Conservation (phyloP, 257 asterid species). For the Solanum infundibuliforme region DNA sequence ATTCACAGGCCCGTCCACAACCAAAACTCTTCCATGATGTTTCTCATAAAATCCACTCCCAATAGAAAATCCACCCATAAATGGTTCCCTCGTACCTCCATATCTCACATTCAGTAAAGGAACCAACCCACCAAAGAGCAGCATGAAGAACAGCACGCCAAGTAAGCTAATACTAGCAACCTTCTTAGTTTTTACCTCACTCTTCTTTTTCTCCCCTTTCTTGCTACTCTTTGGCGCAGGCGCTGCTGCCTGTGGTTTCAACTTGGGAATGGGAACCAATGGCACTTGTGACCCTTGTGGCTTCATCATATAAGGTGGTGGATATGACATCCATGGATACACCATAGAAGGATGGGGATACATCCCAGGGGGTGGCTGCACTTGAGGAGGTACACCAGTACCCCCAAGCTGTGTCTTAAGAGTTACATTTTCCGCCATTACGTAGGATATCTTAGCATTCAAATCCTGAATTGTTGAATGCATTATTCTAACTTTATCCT, state of each 20-base stretch:
- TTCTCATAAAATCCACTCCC: slow-evolving; percentile 33
- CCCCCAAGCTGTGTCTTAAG: slow-evolving; percentile 65
- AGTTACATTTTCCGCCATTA: slow-evolving; percentile 75
- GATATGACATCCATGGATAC: slow-evolving; percentile 92
- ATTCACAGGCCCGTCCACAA: slow-evolving; percentile 33
- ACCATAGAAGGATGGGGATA: slow-evolving; percentile 66
- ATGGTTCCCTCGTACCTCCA: slow-evolving; percentile 53
- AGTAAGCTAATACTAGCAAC: slow-evolving; percentile 87
- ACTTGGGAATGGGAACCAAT: slow-evolving; percentile 84
- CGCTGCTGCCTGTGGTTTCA: slow-evolving; percentile 54
- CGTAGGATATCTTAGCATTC: slow-evolving; percentile 62
- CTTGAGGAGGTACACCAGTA: slow-evolving; percentile 30
- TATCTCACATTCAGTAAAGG: slow-evolving; percentile 72
- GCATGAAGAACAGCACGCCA: slow-evolving; percentile 63
- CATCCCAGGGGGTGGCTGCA: slow-evolving; percentile 59
- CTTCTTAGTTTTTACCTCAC: slow-evolving; percentile 71
- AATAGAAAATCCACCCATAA: slow-evolving; percentile 29
- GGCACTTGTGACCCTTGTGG: slow-evolving; percentile 97
- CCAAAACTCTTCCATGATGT: slow-evolving; percentile 62
- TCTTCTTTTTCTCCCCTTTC: slow-evolving; percentile 60
- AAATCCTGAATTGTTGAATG: slow-evolving; percentile 88
- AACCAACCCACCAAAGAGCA: slow-evolving; percentile 79
- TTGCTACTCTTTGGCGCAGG: slow-evolving; percentile 45
- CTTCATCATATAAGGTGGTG: slow-evolving; percentile 77
- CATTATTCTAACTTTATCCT: slow-evolving; percentile 83